Conservation (phyloP, 116 monocot genomes). For the Iris pallida region DNA sequence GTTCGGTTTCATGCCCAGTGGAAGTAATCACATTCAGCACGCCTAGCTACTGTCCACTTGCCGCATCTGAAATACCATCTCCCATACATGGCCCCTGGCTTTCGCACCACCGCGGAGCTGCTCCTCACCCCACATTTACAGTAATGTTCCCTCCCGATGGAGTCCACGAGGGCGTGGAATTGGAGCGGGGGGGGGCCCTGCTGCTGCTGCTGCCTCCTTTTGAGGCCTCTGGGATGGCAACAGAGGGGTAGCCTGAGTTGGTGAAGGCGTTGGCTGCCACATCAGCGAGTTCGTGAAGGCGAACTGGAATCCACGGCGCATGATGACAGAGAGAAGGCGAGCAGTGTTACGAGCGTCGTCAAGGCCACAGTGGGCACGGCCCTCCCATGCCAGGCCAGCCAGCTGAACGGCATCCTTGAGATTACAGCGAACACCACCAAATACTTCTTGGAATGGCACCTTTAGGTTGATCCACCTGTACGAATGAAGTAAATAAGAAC, state of each 20-base stretch:
- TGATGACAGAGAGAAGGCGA: slow-evolving; percentile 58
- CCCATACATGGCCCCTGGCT: slow-evolving; percentile 69
- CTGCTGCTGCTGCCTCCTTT: not conserved
- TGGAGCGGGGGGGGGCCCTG: not conserved
- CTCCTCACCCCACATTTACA: slow-evolving; percentile 78
- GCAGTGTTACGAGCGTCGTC: slow-evolving; percentile 97
- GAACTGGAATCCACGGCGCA: slow-evolving; percentile 68
- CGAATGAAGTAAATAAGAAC: too few species aligned
- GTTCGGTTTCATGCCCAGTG: slow-evolving; percentile 39
- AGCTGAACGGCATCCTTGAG: slow-evolving; percentile 79
- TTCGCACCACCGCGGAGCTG: slow-evolving; percentile 45
- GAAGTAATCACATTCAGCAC: slow-evolving; percentile 67
- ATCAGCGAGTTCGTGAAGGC: slow-evolving; percentile 64
- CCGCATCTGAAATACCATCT: slow-evolving; percentile 79
- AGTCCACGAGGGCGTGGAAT: not conserved
- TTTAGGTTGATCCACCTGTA: slow-evolving; percentile 96
- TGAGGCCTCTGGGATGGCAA: not conserved
- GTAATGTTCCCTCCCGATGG: slow-evolving; percentile 25
- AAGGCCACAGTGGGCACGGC: slow-evolving; percentile 84
- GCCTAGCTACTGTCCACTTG: slow-evolving; percentile 54
- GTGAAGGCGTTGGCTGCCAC: slow-evolving; percentile 14
- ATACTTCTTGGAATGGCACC: slow-evolving; percentile 69
- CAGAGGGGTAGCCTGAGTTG: not conserved
- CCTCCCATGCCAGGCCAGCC: slow-evolving; percentile 78
- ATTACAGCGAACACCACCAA: slow-evolving; percentile 61